These are phyloP conservation scores for Hericium coralloides DNA, from an alignment of 768 basidiomycete species.

Conservation along the genomic window DNA sequence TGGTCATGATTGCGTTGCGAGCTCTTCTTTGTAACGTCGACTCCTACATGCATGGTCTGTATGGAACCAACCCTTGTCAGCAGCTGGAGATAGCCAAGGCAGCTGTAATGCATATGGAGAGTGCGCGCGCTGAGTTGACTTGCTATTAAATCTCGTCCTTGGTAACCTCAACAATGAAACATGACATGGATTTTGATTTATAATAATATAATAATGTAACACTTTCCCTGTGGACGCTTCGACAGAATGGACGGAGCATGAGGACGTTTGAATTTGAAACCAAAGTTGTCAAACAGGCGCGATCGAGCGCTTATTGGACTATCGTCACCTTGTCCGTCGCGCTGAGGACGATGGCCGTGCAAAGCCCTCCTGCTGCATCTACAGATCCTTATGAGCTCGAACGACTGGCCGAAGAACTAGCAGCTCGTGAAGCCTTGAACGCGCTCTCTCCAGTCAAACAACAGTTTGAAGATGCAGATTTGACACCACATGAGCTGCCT, in stretches of 20 bases:
- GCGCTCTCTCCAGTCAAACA: neutral
- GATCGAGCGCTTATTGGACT: neutral
- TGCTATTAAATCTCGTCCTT: no score
- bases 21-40: no score
- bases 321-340: neutral
- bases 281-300: neutral
- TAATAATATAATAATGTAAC: neutral
- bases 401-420: slow-evolving; percentile 67
- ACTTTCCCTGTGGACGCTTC: neutral
- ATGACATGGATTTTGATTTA: no score
- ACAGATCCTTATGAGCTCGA: slow-evolving; percentile 61
- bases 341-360: slow-evolving; percentile 1
- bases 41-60: no score
- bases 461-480: slow-evolving; percentile 1
- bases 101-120: no score
- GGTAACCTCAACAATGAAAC: no score
- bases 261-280: neutral
- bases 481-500: slow-evolving; percentile 41
- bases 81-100: no score
- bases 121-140: no score
- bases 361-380: slow-evolving; percentile 3
- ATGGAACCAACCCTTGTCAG: no score
- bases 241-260: neutral
- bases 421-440: slow-evolving; percentile 36
- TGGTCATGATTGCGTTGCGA: no score